phyloP scores from a whole-genome alignment of 805 yeast species.

The Teunomyces atbi region DNA sequence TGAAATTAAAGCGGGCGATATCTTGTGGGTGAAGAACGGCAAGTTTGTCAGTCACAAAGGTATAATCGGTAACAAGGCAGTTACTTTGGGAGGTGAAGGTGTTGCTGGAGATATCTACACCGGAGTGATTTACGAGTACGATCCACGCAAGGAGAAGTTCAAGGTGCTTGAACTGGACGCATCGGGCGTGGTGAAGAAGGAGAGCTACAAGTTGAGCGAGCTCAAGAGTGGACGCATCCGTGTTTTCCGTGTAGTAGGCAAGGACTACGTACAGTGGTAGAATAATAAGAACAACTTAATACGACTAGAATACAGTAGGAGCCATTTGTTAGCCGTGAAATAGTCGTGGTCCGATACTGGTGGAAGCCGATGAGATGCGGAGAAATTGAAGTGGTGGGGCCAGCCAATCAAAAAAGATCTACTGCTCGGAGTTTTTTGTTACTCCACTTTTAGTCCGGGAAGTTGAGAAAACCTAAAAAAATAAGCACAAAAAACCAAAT shows the following conservation, averaged over 20 bases:
- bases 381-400: neutral
- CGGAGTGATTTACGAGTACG: constrained; percentile 71
- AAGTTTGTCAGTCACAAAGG: constrained; percentile 70
- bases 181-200: constrained; percentile 53
- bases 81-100: constrained; percentile 57
- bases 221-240: constrained; percentile 76
- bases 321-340: neutral
- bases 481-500: neutral
- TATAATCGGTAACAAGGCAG: constrained; percentile 27
- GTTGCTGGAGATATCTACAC: constrained; percentile 26
- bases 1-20: constrained; percentile 79
- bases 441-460: constrained; percentile 1
- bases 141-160: constrained; percentile 65
- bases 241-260: constrained; percentile 76
- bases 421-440: neutral
- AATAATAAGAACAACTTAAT: neutral
- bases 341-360: neutral
- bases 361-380: neutral
- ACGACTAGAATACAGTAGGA: neutral
- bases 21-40: constrained; percentile 72
- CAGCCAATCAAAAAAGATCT: neutral
- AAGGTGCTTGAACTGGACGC: constrained; percentile 60
- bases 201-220: constrained; percentile 66
- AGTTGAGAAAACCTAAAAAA: neutral
- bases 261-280: constrained; percentile 73